Evolutionary conservation across 768 basidiomycete species (phyloP).

Genomic region (Ramaria sp.): DNA sequence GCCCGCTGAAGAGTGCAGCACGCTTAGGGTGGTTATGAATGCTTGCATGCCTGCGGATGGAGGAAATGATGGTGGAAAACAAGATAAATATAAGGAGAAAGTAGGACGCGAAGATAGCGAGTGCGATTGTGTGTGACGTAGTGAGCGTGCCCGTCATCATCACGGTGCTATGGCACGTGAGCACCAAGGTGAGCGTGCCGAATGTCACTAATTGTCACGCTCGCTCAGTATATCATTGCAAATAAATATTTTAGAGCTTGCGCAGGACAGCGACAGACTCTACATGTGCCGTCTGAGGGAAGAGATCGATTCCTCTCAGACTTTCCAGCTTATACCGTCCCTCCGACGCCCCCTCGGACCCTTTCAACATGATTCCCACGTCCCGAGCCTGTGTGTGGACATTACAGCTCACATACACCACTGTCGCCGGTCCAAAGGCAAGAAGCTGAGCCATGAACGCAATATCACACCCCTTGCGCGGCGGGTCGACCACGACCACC

Average conservation of each 20-base stretch:
- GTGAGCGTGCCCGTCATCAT: not conserved
- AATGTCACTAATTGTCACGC: too few relatives aligned
- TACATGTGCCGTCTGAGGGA: constrained; percentile 94
- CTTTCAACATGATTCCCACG: constrained; percentile 57
- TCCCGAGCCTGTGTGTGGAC: constrained; percentile 91
- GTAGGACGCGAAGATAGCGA: constrained; percentile 25
- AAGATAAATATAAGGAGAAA: constrained; percentile 22
- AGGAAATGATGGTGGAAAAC: constrained; percentile 20
- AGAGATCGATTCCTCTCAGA: constrained; percentile 84
- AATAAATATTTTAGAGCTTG: not conserved
- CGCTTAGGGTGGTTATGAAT: constrained; percentile 11
- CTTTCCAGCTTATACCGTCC: constrained; percentile 84
- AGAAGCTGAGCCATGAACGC: constrained; percentile 69
- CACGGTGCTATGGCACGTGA: too few relatives aligned
- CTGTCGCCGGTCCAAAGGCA: constrained; percentile 48
- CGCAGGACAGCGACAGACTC: constrained; percentile 69
- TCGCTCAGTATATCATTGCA: too few relatives aligned
- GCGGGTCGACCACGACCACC: constrained; percentile 79
- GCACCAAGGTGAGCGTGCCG: too few relatives aligned
- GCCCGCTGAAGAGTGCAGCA: constrained; percentile 20
- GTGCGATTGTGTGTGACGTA: constrained; percentile 8
- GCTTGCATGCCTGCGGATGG: constrained; percentile 7
- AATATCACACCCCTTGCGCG: constrained; percentile 88
- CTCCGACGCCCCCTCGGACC: constrained; percentile 25
- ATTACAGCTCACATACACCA: constrained; percentile 93